Evolutionary conservation across 495 filamentous ascomycete species (phyloP), one percentile per base, ranked within the genome.

Genomic region (Lophiotrema nucula): DNA sequence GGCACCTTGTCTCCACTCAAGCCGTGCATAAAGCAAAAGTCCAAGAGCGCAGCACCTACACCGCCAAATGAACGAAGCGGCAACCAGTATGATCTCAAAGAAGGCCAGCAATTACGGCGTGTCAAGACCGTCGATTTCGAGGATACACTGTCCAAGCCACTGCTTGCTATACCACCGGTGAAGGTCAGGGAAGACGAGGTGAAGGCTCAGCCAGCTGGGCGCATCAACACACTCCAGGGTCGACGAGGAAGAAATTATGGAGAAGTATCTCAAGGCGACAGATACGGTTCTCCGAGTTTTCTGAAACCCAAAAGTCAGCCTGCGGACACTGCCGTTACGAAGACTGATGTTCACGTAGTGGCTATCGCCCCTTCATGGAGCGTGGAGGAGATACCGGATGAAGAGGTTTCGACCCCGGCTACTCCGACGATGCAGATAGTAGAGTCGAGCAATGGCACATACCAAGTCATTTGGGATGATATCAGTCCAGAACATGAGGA

Each of bases 381-480:
- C 15, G 4, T n/a, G 3, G 33, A 22, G 12, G 53, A 48, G 23
- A 21, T 21, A 5, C 23, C 39, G 2, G 47, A 58, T 35, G 53
- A 58, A 15, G 26, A n/a, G 10, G 46, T 25, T 22, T 56, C 55
- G 2, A 39, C 51, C 26, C 37, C 39, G 24, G 28, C 47, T 3
- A 63, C 53, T 6, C 53, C 53, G 19, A 63, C 60, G 1, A 63
- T 63, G 60, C 60, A 63, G 25, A 58, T 63, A 3, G 60, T 63
- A 10, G 60, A 63, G 33, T 57, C 60, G 11, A 58, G 37, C 0
- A 38, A 6, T 26, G 61, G 55, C 2, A 41, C 48, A 15, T 64
- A 64, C 27, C 48, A 64, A 41, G 47, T 64, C 26, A 42, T 64
- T 23, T 58, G 61, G 61, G 61, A 64, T 45, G 46, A 58, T 28